Percentiles rank a stretch among this genome's conserved stretches.
Evolutionary conservation across 768 basidiomycete species (phyloP).

Genomic region (Paxillus rubicundulus): DNA sequence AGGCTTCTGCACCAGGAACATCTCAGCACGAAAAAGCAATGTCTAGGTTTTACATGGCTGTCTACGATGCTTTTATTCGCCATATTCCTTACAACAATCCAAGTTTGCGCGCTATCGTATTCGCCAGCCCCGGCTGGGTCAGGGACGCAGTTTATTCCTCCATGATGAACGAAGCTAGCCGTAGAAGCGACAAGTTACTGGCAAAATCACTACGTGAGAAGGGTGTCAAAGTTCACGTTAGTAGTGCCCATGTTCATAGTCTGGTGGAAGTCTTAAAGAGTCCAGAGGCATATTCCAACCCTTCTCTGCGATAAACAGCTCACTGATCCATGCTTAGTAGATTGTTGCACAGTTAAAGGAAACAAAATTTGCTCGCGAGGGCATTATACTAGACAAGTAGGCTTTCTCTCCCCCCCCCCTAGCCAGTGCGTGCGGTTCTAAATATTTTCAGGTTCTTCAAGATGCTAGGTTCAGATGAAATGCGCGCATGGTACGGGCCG

Average conservation of each 20-base stretch:
- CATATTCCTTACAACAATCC: constrained; percentile 83
- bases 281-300: constrained; percentile 65
- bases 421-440: background rate
- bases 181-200: constrained; percentile 80
- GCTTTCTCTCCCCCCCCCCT: constrained; percentile 1
- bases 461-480: constrained; percentile 92
- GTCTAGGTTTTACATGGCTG: constrained; percentile 72
- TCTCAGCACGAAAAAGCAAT: constrained; percentile 93
- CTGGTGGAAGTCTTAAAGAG: constrained; percentile 92
- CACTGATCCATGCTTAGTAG: constrained; percentile 36
- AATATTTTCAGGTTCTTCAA: constrained; percentile 79
- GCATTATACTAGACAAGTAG: constrained; percentile 85
- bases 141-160: constrained; percentile 84
- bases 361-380: constrained; percentile 95
- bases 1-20: constrained; percentile 76
- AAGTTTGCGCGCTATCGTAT: constrained; percentile 83
- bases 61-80: constrained; percentile 84
- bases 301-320: background rate
- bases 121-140: constrained; percentile 97
- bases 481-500: constrained; percentile 98
- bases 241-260: constrained; percentile 93
- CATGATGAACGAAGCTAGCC: constrained; percentile 77
- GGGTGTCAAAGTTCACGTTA: constrained; percentile 87
- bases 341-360: constrained; percentile 78
- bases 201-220: constrained; percentile 75